phyloP scores from a whole-genome alignment of 2,329 filamentous ascomycete genomes.

The Calonectria naviculata region DNA sequence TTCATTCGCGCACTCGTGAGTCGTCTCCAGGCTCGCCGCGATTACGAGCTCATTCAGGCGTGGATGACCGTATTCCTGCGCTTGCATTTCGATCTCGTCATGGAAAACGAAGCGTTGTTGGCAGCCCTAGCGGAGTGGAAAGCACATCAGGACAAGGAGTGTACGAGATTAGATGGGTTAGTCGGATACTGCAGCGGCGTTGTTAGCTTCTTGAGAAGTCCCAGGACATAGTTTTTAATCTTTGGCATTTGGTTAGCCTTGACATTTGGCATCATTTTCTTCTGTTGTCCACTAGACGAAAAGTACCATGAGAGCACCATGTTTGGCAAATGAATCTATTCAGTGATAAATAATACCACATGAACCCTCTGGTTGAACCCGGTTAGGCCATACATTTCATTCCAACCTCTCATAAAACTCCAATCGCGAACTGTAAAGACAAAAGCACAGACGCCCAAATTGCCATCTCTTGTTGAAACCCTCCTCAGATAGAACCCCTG shows the following conservation, averaged over 20 bases:
- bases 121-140: constrained; percentile 76
- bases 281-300: neutral
- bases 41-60: constrained; percentile 94
- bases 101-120: constrained; percentile 64
- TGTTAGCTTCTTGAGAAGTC: constrained; percentile 80
- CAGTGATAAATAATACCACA: constrained; percentile 23
- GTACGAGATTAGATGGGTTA: constrained; percentile 76
- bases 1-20: constrained; percentile 86
- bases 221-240: constrained; percentile 55
- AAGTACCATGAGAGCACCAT: neutral
- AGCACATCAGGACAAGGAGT: constrained; percentile 77
- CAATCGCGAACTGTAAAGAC: constrained; percentile 25
- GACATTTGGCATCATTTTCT: neutral
- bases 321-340: constrained; percentile 26
- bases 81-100: constrained; percentile 74
- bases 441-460: constrained; percentile 20
- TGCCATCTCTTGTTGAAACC: constrained; percentile 8
- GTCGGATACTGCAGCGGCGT: constrained; percentile 92
- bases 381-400: neutral
- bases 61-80: constrained; percentile 97
- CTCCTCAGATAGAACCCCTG: neutral
- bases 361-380: constrained; percentile 23
- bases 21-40: constrained; percentile 74
- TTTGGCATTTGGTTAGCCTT: neutral
- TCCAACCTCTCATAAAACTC: constrained; percentile 22